Percentiles rank a stretch among this genome's conserved stretches.
Evolutionary conservation across 495 filamentous ascomycete genomes (phyloP).

Genomic region (Tirmania nivea): DNA sequence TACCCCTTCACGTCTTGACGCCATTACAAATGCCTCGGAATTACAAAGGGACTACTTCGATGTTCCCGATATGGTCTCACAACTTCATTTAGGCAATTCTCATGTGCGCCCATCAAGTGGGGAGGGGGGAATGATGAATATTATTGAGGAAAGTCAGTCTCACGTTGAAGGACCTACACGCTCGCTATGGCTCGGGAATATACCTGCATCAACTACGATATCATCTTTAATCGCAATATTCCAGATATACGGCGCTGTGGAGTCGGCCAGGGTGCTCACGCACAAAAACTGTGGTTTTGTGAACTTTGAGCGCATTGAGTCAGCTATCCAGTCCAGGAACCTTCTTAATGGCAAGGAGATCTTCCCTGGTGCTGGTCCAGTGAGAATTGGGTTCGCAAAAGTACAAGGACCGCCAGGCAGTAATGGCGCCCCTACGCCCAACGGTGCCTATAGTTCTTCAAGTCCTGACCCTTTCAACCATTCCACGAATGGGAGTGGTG

Average conservation of each 20-base stretch:
- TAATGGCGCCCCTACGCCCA: conserved; percentile 52
- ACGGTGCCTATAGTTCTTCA: conserved; percentile 74
- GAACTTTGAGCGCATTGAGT: conserved; percentile 80
- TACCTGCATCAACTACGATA: conserved; percentile 89
- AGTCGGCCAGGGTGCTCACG: conserved; percentile 79
- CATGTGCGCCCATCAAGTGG: conserved; percentile 15
- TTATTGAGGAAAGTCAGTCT: conserved; percentile 13
- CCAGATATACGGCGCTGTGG: conserved; percentile 67
- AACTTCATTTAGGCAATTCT: conserved; percentile 13
- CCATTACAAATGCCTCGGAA: conserved; percentile 60
- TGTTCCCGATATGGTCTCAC: conserved; percentile 7
- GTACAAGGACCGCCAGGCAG: conserved; percentile 36
- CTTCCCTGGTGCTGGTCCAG: conserved; percentile 86
- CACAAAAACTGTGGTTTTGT: conserved; percentile 99
- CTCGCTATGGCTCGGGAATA: conserved; percentile 90
- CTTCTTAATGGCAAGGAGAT: conserved; percentile 91
- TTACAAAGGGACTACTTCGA: conserved; percentile 28
- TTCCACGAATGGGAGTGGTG: conserved; percentile 14
- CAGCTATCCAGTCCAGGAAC: conserved; percentile 68
- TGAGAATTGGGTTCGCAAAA: conserved; percentile 92
- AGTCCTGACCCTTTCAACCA: conserved; percentile 56
- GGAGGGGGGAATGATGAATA: conserved; percentile 16
- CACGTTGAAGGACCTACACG: conserved; percentile 77
- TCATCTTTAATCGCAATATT: conserved; percentile 88
- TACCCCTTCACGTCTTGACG: conserved; percentile 63